phyloP scores from a whole-genome alignment of 345 rosid genomes.

The Lepidium africanum region DNA sequence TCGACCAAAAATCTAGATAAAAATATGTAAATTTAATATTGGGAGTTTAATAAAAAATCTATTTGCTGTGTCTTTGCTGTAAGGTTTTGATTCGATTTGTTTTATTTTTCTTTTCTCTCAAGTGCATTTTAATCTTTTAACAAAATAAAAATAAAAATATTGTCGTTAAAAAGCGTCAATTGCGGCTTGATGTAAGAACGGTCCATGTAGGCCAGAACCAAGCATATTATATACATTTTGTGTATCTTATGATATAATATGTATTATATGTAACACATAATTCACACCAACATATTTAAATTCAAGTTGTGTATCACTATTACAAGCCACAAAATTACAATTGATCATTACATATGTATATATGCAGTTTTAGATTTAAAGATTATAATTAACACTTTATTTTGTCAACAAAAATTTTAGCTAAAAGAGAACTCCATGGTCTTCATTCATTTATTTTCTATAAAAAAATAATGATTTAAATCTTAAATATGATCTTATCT shows the following conservation, averaged over 20 bases:
- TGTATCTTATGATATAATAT: not conserved
- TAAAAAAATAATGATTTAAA: not conserved
- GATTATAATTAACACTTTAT: too few species aligned
- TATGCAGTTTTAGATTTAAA: too few species aligned
- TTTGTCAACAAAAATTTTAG: too few species aligned
- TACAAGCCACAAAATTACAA: not conserved
- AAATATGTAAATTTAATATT: not conserved
- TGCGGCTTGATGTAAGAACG: slow-evolving; percentile 22
- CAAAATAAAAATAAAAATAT: too few species aligned
- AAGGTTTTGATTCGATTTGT: slow-evolving; percentile 3
- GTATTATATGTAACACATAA: not conserved
- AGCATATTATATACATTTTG: not conserved
- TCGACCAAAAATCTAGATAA: not conserved
- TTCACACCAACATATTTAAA: not conserved
- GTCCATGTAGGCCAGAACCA: slow-evolving; percentile 14
- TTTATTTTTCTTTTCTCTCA: not conserved
- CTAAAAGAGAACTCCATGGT: too few species aligned
- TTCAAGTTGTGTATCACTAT: not conserved
- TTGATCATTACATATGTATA: too few species aligned
- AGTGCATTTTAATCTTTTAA: not conserved
- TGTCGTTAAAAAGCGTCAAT: slow-evolving; percentile 17
- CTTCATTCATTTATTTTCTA: not conserved
- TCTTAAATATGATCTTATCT: too few species aligned
- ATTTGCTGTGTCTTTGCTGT: slow-evolving; percentile 11
- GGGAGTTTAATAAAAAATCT: not conserved